phyloP scores from a whole-genome alignment of 2,329 filamentous ascomycete species.

The Cladorrhinum sp. region DNA sequence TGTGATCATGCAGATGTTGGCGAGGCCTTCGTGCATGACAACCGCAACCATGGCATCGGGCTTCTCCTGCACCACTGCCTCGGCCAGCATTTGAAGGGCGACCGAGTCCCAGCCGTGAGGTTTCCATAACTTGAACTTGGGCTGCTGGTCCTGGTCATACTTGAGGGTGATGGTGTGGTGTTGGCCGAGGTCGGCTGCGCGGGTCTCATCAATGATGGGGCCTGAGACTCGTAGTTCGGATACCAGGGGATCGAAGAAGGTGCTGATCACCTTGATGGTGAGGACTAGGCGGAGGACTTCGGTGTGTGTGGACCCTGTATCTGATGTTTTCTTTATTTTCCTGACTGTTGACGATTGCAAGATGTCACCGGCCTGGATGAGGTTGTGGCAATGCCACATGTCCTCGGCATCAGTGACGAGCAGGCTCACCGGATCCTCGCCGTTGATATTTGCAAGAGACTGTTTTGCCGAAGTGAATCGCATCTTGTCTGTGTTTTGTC shows the following conservation, averaged over 20 bases:
- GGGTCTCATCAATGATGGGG: conserved; percentile 51
- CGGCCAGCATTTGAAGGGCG: conserved; percentile 71
- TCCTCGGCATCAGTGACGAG: conserved; percentile 43
- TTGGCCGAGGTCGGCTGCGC: conserved; percentile 51
- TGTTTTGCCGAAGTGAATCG: conserved; percentile 40
- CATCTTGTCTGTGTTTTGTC: conserved; percentile 30
- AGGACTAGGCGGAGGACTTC: conserved; percentile 57
- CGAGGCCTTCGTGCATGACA: conserved; percentile 86
- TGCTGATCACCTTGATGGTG: conserved; percentile 55
- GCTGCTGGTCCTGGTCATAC: conserved; percentile 62
- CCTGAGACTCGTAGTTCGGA: conserved; percentile 57
- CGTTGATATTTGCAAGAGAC: conserved; percentile 36
- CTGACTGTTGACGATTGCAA: conserved; percentile 55
- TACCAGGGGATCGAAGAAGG: conserved; percentile 56
- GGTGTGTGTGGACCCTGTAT: conserved; percentile 45
- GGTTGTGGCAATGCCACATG: conserved; percentile 60
- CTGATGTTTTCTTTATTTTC: conserved; percentile 49
- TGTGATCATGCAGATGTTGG: conserved; percentile 80
- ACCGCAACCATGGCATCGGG: conserved; percentile 84
- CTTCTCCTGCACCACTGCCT: conserved; percentile 75
- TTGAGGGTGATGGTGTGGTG: conserved; percentile 74
- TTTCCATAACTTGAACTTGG: conserved; percentile 77
- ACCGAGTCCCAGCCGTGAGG: conserved; percentile 86
- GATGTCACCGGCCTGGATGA: conserved; percentile 53
- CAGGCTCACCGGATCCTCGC: conserved; percentile 40